These are phyloP conservation scores for Ambrosiella xylebori DNA, from an alignment of 2,329 filamentous ascomycete genomes.

Conservation along the genomic window DNA sequence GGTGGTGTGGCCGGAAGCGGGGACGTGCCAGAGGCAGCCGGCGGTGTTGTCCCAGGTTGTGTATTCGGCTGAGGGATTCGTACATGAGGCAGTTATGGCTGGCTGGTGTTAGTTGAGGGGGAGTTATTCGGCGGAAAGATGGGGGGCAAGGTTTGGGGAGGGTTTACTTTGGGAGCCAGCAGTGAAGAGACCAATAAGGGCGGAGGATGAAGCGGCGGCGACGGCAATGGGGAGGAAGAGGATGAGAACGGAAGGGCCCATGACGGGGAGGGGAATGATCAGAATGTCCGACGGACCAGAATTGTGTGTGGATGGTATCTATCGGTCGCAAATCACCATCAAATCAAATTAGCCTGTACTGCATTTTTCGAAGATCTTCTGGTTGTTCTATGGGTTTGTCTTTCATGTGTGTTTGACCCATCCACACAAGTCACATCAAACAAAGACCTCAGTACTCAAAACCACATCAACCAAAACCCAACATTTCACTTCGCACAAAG, in stretches of 20 bases:
- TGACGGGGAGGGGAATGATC: not conserved
- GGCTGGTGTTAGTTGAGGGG: not conserved
- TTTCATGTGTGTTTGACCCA: too few species aligned
- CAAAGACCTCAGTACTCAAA: too few species aligned
- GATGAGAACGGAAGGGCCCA: not conserved
- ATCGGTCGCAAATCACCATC: too few species aligned
- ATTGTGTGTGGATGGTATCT: too few species aligned
- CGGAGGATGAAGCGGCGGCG: not conserved
- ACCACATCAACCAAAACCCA: too few species aligned
- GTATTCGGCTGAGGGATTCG: slow-evolving; percentile 4
- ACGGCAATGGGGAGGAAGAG: not conserved
- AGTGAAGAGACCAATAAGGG: slow-evolving; percentile 3
- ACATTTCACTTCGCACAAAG: too few species aligned
- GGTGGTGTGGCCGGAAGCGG: not conserved
- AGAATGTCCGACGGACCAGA: too few species aligned
- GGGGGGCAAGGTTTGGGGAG: not conserved
- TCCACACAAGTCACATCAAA: too few species aligned
- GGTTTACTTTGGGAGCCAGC: not conserved
- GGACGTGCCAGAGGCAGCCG: slow-evolving; percentile 6
- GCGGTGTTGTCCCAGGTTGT: slow-evolving; percentile 10
- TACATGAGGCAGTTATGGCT: slow-evolving; percentile 8
- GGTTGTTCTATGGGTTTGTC: too few species aligned
- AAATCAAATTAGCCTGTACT: too few species aligned
- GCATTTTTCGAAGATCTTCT: too few species aligned
- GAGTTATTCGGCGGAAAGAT: not conserved